phyloP scores from a whole-genome alignment of 2,329 filamentous ascomycete species.

The Pseudogymnoascus sp. region DNA sequence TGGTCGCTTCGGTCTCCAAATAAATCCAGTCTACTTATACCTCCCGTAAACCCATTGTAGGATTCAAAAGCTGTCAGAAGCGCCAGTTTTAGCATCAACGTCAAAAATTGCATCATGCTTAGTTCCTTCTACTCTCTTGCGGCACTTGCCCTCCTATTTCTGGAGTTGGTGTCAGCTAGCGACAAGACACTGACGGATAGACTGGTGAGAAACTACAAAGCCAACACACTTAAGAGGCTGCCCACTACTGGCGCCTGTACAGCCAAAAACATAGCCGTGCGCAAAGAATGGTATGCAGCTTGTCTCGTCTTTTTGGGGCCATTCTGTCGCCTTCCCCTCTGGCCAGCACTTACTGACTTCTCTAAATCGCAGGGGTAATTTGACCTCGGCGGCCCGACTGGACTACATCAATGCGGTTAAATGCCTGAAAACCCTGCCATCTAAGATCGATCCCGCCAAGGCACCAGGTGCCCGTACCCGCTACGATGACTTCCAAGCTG shows the following conservation, averaged over 20 bases:
- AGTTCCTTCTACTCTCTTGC: not conserved
- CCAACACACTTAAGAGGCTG: not conserved
- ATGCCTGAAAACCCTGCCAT: slow-evolving; percentile 25
- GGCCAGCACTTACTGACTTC: not conserved
- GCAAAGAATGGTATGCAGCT: slow-evolving; percentile 14
- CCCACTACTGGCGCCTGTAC: slow-evolving; percentile 7
- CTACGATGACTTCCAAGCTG: slow-evolving; percentile 33
- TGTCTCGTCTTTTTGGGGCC: not conserved
- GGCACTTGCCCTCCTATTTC: not conserved
- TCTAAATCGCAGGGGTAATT: not conserved
- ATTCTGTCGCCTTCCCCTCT: not conserved
- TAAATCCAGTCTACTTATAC: not conserved
- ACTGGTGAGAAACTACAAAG: not conserved
- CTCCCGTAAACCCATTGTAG: not conserved
- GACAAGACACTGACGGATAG: not conserved
- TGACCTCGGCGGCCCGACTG: not conserved
- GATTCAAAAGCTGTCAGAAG: not conserved
- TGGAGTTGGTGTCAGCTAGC: not conserved
- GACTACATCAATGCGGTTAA: slow-evolving; percentile 21
- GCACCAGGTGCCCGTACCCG: slow-evolving; percentile 20
- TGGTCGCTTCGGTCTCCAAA: not conserved
- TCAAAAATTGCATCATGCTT: not conserved
- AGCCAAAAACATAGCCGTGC: slow-evolving; percentile 8
- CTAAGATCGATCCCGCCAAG: slow-evolving; percentile 22
- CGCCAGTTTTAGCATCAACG: not conserved